Conservation (phyloP, 495 filamentous ascomycete species). For the Copromyces sp. region DNA sequence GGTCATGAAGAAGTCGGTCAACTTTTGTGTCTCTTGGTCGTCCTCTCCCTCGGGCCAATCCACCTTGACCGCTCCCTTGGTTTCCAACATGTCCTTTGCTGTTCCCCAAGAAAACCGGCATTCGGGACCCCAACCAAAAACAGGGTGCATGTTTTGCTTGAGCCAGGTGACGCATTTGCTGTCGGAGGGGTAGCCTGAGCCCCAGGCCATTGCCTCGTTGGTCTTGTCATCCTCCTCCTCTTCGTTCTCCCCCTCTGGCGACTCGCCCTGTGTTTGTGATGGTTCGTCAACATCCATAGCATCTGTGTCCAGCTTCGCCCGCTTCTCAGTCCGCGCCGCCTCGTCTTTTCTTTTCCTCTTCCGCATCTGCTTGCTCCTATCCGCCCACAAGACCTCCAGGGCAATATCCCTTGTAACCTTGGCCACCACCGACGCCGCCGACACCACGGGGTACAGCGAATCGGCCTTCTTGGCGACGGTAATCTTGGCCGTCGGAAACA, state of each 20-base stretch:
- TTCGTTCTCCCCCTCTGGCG: slow-evolving; percentile 11
- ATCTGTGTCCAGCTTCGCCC: slow-evolving; percentile 3
- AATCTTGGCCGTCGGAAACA: slow-evolving; percentile 71
- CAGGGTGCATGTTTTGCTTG: slow-evolving; percentile 72
- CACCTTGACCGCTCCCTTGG: slow-evolving; percentile 50
- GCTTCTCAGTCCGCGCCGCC: slow-evolving; percentile 1
- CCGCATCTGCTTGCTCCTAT: not conserved
- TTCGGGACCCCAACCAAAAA: slow-evolving; percentile 93
- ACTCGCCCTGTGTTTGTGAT: slow-evolving; percentile 4
- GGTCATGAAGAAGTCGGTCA: slow-evolving; percentile 64
- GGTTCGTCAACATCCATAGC: slow-evolving; percentile 16
- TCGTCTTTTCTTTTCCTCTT: slow-evolving; percentile 11
- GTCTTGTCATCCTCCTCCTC: slow-evolving; percentile 15
- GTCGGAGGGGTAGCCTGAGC: slow-evolving; percentile 89
- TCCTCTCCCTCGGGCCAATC: slow-evolving; percentile 77
- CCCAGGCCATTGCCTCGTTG: slow-evolving; percentile 46
- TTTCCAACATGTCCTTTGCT: slow-evolving; percentile 82
- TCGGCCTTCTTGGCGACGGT: slow-evolving; percentile 97
- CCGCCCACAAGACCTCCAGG: slow-evolving; percentile 46
- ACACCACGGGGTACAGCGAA: slow-evolving; percentile 84
- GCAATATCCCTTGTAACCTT: slow-evolving; percentile 92
- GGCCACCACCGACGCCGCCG: slow-evolving; percentile 84
- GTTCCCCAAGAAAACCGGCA: slow-evolving; percentile 94
- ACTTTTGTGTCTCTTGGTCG: slow-evolving; percentile 48
- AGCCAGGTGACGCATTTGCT: slow-evolving; percentile 72